Percentiles rank a stretch among this genome's conserved stretches.
phyloP scores from a whole-genome alignment of 2,329 filamentous ascomycete genomes.

The Westerdykella aurantiaca region DNA sequence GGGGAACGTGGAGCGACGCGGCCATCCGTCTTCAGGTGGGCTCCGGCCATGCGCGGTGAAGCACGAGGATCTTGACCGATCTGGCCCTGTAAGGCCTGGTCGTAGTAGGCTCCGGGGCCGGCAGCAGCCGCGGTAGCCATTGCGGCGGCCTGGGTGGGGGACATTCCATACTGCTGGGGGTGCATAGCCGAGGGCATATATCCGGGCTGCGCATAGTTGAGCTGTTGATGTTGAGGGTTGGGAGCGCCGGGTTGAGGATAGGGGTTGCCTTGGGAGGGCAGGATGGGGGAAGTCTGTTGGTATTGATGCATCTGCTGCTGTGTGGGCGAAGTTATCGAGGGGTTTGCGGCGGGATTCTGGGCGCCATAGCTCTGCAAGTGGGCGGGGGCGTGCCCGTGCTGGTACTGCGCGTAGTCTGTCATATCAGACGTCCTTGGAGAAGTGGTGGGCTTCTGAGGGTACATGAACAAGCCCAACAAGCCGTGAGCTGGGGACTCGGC shows the following conservation, averaged over 20 bases:
- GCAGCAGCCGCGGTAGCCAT: slow-evolving; percentile 93
- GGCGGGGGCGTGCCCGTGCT: slow-evolving; percentile 40
- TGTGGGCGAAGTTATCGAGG: slow-evolving; percentile 64
- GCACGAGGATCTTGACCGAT: slow-evolving; percentile 51
- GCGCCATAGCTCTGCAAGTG: slow-evolving; percentile 38
- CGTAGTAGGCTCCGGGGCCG: slow-evolving; percentile 64
- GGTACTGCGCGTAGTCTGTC: slow-evolving; percentile 48
- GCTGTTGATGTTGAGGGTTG: slow-evolving; percentile 59
- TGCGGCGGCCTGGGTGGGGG: slow-evolving; percentile 79
- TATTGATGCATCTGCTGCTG: slow-evolving; percentile 50
- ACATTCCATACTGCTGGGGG: slow-evolving; percentile 64
- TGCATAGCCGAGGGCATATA: slow-evolving; percentile 70
- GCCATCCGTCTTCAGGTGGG: slow-evolving; percentile 62
- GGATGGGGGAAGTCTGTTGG: slow-evolving; percentile 70
- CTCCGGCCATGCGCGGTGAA: slow-evolving; percentile 70
- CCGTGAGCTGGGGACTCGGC: slow-evolving; percentile 21
- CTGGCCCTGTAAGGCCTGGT: slow-evolving; percentile 57
- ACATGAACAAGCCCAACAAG: slow-evolving; percentile 17
- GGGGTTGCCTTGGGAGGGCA: slow-evolving; percentile 61
- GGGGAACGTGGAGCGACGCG: slow-evolving; percentile 69
- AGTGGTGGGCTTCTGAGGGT: slow-evolving; percentile 14
- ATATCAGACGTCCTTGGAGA: slow-evolving; percentile 19
- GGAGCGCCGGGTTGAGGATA: slow-evolving; percentile 61
- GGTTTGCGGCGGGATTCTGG: slow-evolving; percentile 32
- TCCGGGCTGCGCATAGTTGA: slow-evolving; percentile 77